Percentiles rank a stretch among this genome's conserved stretches.
phyloP scores from a whole-genome alignment of 352 stramenopile species.

The Nothophytophthora sp. region DNA sequence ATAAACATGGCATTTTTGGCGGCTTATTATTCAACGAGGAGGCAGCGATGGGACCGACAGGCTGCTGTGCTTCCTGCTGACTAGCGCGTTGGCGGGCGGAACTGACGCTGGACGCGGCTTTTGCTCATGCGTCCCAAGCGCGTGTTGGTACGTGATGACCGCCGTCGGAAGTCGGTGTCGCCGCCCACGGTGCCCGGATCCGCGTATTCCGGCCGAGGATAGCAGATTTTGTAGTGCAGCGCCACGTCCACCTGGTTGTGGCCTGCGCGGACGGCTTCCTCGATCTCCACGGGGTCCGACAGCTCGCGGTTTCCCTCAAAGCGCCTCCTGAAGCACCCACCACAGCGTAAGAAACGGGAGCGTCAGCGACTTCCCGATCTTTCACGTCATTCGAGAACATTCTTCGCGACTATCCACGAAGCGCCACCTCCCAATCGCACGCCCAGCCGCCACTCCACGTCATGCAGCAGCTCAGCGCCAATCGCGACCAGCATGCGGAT shows the following conservation, averaged over 20 bases:
- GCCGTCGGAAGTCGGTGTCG: constrained; percentile 66
- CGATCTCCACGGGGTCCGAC: constrained; percentile 26
- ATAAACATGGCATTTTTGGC: neutral
- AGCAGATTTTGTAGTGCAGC: constrained; percentile 86
- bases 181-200: constrained; percentile 78
- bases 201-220: constrained; percentile 75
- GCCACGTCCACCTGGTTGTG: constrained; percentile 80
- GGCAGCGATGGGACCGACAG: neutral
- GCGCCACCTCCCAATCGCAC: neutral
- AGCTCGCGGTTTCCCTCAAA: constrained; percentile 71
- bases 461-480: neutral
- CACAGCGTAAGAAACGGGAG: too few species aligned
- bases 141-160: constrained; percentile 55
- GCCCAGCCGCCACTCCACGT: neutral
- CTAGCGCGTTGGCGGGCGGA: constrained; percentile 30
- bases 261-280: constrained; percentile 53
- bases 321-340: constrained; percentile 25
- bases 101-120: constrained; percentile 48
- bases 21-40: neutral
- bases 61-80: neutral
- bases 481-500: neutral
- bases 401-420: constrained; percentile 2
- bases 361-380: constrained; percentile 21
- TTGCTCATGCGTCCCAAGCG: constrained; percentile 43
- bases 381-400: constrained; percentile 13